Percentiles rank a stretch among this genome's conserved stretches.
Conservation (phyloP, 192 early-diverging fungal species). For the Obelidium mucronatum region DNA sequence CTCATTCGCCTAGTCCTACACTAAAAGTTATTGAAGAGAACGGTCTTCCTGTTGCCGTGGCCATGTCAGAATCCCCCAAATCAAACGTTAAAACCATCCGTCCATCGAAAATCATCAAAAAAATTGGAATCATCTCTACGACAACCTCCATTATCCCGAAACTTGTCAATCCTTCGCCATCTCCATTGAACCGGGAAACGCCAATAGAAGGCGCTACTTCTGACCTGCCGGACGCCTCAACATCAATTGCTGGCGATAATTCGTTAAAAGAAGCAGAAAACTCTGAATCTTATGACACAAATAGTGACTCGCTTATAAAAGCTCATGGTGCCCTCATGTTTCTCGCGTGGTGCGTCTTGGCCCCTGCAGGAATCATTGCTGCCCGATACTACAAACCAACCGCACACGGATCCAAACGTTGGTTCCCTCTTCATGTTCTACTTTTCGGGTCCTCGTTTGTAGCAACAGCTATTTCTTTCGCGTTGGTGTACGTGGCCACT, state of each 20-base stretch:
- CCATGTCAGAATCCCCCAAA: neutral
- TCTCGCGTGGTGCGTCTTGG: conserved; percentile 38
- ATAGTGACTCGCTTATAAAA: conserved; percentile 14
- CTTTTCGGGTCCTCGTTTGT: conserved; percentile 12
- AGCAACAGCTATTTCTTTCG: conserved; percentile 16
- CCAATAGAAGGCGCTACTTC: too few species aligned
- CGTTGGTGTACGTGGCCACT: conserved; percentile 8
- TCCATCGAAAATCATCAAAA: too few species aligned
- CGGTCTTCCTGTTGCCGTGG: neutral
- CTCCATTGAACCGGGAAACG: too few species aligned
- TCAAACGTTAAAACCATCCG: too few species aligned
- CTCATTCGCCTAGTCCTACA: neutral
- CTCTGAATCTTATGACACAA: neutral
- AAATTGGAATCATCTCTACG: too few species aligned
- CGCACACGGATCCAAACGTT: neutral
- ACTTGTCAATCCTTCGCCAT: too few species aligned
- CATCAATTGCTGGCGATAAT: too few species aligned
- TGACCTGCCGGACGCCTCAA: too few species aligned
- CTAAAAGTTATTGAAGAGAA: neutral
- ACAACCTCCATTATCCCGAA: too few species aligned
- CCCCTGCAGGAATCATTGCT: conserved; percentile 27
- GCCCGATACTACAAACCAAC: conserved; percentile 36
- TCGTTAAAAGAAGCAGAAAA: too few species aligned
- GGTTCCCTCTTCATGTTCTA: neutral
- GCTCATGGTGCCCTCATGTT: conserved; percentile 43